Conservation (phyloP, 1,284 basidiomycete genomes). For the Amylostereum chailletii region DNA sequence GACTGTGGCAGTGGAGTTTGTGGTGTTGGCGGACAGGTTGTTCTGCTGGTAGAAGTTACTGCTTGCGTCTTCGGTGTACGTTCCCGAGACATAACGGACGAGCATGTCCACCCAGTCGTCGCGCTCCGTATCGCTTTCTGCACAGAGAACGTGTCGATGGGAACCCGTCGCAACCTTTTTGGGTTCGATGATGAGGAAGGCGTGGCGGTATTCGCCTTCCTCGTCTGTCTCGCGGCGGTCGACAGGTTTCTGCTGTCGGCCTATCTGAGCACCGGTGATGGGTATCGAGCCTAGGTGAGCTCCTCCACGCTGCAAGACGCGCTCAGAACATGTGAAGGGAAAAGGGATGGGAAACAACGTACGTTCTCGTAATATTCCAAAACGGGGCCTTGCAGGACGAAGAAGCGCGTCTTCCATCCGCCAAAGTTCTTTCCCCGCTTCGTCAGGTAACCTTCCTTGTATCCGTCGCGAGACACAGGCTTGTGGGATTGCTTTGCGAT, state of each 20-base stretch:
- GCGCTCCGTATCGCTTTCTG: constrained; percentile 88
- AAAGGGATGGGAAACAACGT: constrained; percentile 27
- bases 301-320: constrained; percentile 69
- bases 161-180: constrained; percentile 64
- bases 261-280: constrained; percentile 85
- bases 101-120: constrained; percentile 95
- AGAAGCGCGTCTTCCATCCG: constrained; percentile 93
- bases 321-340: constrained; percentile 1
- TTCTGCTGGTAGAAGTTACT: constrained; percentile 9
- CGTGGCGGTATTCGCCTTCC: constrained; percentile 92
- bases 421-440: constrained; percentile 97
- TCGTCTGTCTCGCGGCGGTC: constrained; percentile 51
- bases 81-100: constrained; percentile 72
- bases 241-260: constrained; percentile 48
- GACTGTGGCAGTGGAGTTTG: constrained; percentile 5
- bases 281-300: constrained; percentile 83
- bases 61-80: constrained; percentile 52
- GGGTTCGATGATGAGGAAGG: constrained; percentile 91
- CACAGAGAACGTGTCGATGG: constrained; percentile 88
- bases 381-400: constrained; percentile 80
- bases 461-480: constrained; percentile 71
- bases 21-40: constrained; percentile 13
- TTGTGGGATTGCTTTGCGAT: constrained; percentile 68
- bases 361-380: constrained; percentile 95
- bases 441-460: constrained; percentile 94